A percentile compares a stretch with the other conserved stretches of the same genome.
Evolutionary conservation across 306 rosid species (phyloP).

Genomic region (Prinsepia uniflora): DNA sequence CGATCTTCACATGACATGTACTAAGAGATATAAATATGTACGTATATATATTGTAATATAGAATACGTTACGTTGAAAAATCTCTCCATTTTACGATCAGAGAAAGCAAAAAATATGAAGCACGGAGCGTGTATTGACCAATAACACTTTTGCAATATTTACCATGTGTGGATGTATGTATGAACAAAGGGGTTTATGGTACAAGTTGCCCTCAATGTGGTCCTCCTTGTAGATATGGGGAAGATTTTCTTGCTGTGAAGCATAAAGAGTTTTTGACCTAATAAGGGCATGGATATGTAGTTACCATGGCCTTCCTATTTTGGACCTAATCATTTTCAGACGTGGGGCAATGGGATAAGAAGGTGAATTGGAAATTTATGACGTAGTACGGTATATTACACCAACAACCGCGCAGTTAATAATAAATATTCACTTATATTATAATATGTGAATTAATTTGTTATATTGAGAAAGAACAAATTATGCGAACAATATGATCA

Average conservation of each 20-base stretch:
- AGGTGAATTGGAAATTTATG: background rate
- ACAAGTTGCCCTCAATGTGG: slow-evolving; percentile 48
- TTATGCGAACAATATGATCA: too few species aligned
- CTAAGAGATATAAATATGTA: too few species aligned
- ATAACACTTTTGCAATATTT: background rate
- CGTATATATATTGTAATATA: too few species aligned
- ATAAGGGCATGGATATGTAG: slow-evolving; percentile 1
- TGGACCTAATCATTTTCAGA: background rate
- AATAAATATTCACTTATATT: too few species aligned
- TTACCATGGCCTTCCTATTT: too few species aligned
- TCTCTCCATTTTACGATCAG: too few species aligned
- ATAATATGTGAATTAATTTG: too few species aligned
- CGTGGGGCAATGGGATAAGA: background rate
- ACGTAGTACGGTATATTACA: background rate
- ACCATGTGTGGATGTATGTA: slow-evolving; percentile 1
- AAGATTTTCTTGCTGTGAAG: slow-evolving; percentile 54
- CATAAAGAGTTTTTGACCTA: slow-evolving; percentile 47
- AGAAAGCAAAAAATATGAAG: too few species aligned
- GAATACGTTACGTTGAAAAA: too few species aligned
- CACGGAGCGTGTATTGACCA: background rate
- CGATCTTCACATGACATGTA: background rate
- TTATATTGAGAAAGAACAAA: too few species aligned
- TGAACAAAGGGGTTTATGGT: slow-evolving; percentile 11
- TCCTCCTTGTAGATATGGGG: slow-evolving; percentile 53
- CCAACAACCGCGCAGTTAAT: too few species aligned